Conservation (phyloP, 768 basidiomycete genomes). For the Phaffia tasmanica region DNA sequence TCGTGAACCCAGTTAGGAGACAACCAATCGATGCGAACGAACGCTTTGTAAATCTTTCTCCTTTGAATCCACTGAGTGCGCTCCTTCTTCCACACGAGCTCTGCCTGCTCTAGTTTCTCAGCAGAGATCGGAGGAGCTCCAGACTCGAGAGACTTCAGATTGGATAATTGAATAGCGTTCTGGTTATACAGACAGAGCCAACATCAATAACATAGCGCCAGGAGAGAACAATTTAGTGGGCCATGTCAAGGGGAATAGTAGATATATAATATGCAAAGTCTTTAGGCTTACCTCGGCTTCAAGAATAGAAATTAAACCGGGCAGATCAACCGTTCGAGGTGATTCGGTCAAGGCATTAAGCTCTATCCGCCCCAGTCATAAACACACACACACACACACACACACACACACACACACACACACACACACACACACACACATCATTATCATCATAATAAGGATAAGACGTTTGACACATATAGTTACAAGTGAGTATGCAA, state of each 20-base stretch:
- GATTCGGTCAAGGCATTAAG: too few species aligned
- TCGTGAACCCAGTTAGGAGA: neutral
- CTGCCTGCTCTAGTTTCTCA: conserved; percentile 3
- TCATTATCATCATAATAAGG: neutral
- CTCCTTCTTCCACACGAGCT: conserved; percentile 3
- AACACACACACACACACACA: too few species aligned
- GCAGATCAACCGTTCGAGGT: too few species aligned
- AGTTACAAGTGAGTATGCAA: neutral
- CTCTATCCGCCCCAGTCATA: too few species aligned
- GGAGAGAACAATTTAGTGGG: neutral
- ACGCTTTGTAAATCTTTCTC: conserved; percentile 8
- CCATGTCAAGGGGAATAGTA: neutral
- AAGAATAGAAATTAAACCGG: neutral
- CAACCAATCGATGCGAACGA: neutral
- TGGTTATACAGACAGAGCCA: neutral
- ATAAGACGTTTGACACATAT: neutral
- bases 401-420: too few species aligned
- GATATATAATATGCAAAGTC: neutral
- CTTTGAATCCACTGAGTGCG: conserved; percentile 16
- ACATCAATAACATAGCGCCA: neutral
- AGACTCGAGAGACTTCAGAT: conserved; percentile 10
- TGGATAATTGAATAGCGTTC: conserved; percentile 8
- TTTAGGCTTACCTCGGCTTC: neutral
- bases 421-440: too few species aligned
- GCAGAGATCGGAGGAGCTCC: conserved; percentile 15